Conservation (phyloP, 257 asterid species). For the Vinca minor region DNA sequence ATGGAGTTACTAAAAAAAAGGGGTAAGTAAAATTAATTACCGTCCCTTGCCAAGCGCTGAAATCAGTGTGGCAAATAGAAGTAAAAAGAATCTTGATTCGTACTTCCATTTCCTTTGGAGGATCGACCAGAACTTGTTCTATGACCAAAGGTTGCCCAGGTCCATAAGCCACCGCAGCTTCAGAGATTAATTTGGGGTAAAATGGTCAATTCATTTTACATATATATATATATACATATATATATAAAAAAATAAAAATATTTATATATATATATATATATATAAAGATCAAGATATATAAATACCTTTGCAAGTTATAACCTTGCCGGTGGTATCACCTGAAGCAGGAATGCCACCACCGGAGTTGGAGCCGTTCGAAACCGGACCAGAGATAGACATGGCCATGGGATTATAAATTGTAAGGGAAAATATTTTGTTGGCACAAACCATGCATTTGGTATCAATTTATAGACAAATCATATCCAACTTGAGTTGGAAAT, state of each 20-base stretch:
- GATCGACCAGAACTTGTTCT: conserved; percentile 61
- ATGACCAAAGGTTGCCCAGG: conserved; percentile 54
- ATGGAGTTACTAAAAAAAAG: no score
- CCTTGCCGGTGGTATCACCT: not conserved
- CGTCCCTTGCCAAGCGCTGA: conserved; percentile 70
- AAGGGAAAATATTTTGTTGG: not conserved
- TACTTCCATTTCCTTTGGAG: conserved; percentile 69
- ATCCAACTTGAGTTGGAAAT: not conserved
- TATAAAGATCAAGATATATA: no score
- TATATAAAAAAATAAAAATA: no score
- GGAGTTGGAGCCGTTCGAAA: not conserved
- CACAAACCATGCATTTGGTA: not conserved
- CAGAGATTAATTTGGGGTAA: not conserved
- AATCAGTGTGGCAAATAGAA: conserved; percentile 77
- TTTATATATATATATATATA: no score
- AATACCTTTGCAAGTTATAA: not conserved
- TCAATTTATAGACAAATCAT: not conserved
- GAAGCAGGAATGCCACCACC: not conserved
- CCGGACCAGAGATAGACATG: not conserved
- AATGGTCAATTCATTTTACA: no score
- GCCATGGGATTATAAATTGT: no score
- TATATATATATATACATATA: no score
- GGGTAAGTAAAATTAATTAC: conserved; percentile 22
- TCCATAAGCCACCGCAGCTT: conserved; percentile 79
- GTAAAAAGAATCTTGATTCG: conserved; percentile 59